A percentile compares a stretch with the other conserved stretches of the same genome.
Evolutionary conservation across 2,329 filamentous ascomycete genomes (phyloP).

Genomic region (Aspergillus ruber): DNA sequence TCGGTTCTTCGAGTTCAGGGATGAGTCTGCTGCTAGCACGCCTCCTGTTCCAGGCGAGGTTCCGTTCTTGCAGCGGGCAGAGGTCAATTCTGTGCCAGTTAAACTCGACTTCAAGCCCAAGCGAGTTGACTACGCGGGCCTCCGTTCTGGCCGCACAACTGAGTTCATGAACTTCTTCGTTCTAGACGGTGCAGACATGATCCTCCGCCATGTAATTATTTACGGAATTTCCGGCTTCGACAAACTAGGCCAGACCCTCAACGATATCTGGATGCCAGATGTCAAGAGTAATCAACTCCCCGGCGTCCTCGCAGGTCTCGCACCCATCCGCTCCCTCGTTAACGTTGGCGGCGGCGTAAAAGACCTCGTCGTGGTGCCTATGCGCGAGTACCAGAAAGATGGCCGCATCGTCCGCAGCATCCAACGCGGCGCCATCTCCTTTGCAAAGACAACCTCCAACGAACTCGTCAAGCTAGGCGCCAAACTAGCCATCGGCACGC

Average conservation of each 20-base stretch:
- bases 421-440: slow-evolving; percentile 80
- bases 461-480: slow-evolving; percentile 92
- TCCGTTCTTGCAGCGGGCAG: slow-evolving; percentile 83
- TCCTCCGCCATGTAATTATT: slow-evolving; percentile 80
- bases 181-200: slow-evolving; percentile 80
- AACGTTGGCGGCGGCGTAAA: slow-evolving; percentile 84
- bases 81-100: slow-evolving; percentile 75
- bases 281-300: slow-evolving; percentile 85
- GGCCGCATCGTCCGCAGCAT: slow-evolving; percentile 87
- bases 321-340: slow-evolving; percentile 81
- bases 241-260: slow-evolving; percentile 78
- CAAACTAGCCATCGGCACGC: slow-evolving; percentile 89
- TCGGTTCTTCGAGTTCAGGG: slow-evolving; percentile 96
- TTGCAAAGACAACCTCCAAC: slow-evolving; percentile 87
- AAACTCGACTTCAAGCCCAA: slow-evolving; percentile 97
- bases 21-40: slow-evolving; percentile 49
- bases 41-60: slow-evolving; percentile 60
- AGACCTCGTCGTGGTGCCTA: slow-evolving; percentile 80
- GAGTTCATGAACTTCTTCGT: slow-evolving; percentile 99
- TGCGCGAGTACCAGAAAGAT: slow-evolving; percentile 90
- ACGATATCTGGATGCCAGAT: slow-evolving; percentile 95
- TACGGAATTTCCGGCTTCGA: slow-evolving; percentile 91
- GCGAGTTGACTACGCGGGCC: slow-evolving; percentile 87
- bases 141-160: slow-evolving; percentile 87
- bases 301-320: slow-evolving; percentile 78